These are phyloP conservation scores for Sutorius eximius DNA, from an alignment of 1,284 basidiomycete genomes.

Conservation along the genomic window DNA sequence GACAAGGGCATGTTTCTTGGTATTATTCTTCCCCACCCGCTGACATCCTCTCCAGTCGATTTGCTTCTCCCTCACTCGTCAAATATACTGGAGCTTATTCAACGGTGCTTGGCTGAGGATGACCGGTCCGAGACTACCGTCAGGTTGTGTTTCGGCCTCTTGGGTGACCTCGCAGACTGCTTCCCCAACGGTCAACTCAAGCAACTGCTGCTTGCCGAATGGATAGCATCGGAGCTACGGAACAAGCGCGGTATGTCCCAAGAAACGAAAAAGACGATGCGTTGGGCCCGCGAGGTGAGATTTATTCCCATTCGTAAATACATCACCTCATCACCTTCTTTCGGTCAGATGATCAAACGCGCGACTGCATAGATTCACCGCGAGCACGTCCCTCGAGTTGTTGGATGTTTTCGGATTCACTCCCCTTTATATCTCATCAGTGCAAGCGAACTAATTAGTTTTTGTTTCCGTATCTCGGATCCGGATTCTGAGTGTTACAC, in stretches of 20 bases:
- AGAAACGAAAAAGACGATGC: constrained; percentile 77
- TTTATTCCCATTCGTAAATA: not conserved
- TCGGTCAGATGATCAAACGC: constrained; percentile 61
- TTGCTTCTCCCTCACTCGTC: constrained; percentile 76
- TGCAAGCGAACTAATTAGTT: constrained; percentile 47
- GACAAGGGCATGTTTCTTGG: constrained; percentile 59
- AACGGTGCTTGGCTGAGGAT: constrained; percentile 79
- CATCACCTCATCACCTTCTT: not conserved
- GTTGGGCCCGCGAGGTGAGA: constrained; percentile 81
- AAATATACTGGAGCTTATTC: constrained; percentile 81
- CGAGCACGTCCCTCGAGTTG: not conserved
- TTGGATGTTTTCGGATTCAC: constrained; percentile 28
- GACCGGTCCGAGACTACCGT: constrained; percentile 81
- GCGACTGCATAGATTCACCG: constrained; percentile 57
- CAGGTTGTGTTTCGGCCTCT: constrained; percentile 76
- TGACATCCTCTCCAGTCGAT: constrained; percentile 41
- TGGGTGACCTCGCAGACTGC: constrained; percentile 91
- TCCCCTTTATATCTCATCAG: constrained; percentile 30
- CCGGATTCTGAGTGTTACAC: constrained; percentile 22
- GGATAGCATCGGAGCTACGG: constrained; percentile 81
- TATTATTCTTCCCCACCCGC: not conserved
- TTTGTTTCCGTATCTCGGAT: constrained; percentile 27
- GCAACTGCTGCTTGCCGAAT: constrained; percentile 74
- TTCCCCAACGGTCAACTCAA: constrained; percentile 83
- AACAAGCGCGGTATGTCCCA: constrained; percentile 62